Evolutionary conservation across 768 basidiomycete genomes (phyloP).

Genomic region (Lentinus tigrinus): DNA sequence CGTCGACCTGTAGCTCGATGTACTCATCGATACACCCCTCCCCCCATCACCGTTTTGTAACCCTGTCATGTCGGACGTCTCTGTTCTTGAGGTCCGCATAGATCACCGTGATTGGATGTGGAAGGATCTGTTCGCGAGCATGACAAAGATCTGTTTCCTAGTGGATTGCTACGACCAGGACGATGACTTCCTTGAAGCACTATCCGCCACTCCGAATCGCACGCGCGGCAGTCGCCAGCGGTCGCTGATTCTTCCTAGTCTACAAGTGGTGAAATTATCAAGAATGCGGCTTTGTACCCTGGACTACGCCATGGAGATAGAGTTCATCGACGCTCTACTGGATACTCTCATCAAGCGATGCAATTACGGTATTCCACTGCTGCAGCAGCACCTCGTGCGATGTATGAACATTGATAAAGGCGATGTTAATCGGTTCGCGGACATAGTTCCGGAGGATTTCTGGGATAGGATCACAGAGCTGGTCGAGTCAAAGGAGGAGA

Average conservation of each 20-base stretch:
- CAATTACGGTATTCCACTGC: background rate
- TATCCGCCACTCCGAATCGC: background rate
- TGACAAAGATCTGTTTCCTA: slow-evolving; percentile 3
- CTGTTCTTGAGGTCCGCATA: background rate
- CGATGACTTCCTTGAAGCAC: slow-evolving; percentile 1
- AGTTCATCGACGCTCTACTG: background rate
- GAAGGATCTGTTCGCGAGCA: slow-evolving; percentile 9
- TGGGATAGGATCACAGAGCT: background rate
- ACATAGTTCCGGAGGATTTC: background rate
- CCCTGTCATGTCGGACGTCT: background rate
- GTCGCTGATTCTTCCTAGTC: background rate
- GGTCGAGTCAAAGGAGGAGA: background rate
- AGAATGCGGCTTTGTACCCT: background rate
- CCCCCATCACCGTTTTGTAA: background rate
- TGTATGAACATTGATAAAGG: background rate
- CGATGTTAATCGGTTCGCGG: background rate
- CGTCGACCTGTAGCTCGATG: slow-evolving; percentile 1
- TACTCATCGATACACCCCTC: background rate
- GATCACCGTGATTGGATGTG: slow-evolving; percentile 1
- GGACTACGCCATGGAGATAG: slow-evolving; percentile 1
- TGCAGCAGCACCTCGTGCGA: background rate
- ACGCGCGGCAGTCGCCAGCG: background rate
- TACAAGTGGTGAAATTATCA: background rate
- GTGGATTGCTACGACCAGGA: background rate
- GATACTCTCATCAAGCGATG: background rate